These are phyloP conservation scores for Trichophaea hybrida DNA, from an alignment of 2,329 filamentous ascomycete species.

Conservation along the genomic window DNA sequence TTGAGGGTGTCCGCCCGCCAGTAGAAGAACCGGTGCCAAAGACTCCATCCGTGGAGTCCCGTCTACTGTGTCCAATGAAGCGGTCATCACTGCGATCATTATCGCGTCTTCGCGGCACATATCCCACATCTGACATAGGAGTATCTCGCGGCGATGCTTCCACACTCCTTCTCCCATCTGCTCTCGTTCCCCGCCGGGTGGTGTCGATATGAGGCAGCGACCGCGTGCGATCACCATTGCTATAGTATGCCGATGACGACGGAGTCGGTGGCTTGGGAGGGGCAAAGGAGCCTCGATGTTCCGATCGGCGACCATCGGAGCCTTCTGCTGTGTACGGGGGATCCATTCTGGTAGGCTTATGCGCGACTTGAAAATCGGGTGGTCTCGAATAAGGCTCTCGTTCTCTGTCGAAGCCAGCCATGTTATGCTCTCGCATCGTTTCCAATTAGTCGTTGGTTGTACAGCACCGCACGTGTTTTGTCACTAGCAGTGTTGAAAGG, in stretches of 20 bases:
- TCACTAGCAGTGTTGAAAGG: too few species aligned
- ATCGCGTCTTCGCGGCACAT: background rate
- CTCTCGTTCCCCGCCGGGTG: background rate
- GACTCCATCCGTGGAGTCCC: background rate
- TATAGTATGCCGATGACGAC: background rate
- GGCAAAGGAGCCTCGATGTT: background rate
- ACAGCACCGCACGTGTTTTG: too few species aligned
- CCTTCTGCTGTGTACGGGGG: background rate
- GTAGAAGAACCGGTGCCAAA: background rate
- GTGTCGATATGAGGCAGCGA: too few species aligned
- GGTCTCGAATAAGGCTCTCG: too few species aligned
- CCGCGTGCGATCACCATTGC: background rate
- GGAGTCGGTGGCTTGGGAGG: background rate
- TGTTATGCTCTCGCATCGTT: too few species aligned
- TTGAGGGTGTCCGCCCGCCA: conserved; percentile 2
- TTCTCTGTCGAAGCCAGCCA: too few species aligned
- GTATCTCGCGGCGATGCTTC: background rate
- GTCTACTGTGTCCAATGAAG: background rate
- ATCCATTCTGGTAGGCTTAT: background rate
- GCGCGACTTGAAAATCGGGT: too few species aligned
- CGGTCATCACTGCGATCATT: background rate
- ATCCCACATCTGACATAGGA: background rate
- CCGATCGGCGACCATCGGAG: background rate
- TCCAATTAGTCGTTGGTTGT: too few species aligned
- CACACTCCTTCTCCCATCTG: background rate